These are phyloP conservation scores for Gynandropsis gynandra DNA, from an alignment of 345 rosid genomes.

Conservation along the genomic window DNA sequence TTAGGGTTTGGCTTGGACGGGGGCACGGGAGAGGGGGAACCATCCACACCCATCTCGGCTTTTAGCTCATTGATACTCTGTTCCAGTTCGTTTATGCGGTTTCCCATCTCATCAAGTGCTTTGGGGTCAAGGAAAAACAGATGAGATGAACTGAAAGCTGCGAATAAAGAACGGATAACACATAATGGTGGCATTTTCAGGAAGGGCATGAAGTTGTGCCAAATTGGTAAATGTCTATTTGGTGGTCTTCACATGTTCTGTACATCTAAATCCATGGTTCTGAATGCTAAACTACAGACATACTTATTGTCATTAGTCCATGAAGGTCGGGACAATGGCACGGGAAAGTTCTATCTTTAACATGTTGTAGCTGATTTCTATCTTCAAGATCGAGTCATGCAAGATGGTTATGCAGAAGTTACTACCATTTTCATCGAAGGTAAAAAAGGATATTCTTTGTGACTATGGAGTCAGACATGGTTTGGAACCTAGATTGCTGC, in stretches of 20 bases:
- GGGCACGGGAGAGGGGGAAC: slow-evolving; percentile 48
- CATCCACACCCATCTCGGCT: slow-evolving; percentile 64
- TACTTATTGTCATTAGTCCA: no score
- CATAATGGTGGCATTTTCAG: no score
- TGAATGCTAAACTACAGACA: no score
- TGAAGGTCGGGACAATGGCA: no score
- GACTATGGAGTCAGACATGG: slow-evolving; percentile 69
- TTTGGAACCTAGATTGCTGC: slow-evolving; percentile 74
- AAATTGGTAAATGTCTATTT: no score
- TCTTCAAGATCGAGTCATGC: slow-evolving; percentile 9
- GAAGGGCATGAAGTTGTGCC: no score
- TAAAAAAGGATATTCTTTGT: slow-evolving; percentile 58
- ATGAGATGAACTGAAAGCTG: neutral
- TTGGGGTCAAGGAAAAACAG: slow-evolving; percentile 37
- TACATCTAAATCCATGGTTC: no score
- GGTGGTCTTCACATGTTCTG: no score
- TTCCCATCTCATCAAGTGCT: slow-evolving; percentile 76
- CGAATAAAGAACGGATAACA: neutral
- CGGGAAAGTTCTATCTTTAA: neutral
- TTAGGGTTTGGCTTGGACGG: slow-evolving; percentile 37
- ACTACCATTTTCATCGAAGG: neutral
- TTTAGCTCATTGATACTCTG: slow-evolving; percentile 57
- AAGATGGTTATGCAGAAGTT: slow-evolving; percentile 5
- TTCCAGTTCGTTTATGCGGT: slow-evolving; percentile 61
- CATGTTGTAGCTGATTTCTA: slow-evolving; percentile 1